Conservation (phyloP, 148 eudicot genomes). For the Oxyria digyna region DNA sequence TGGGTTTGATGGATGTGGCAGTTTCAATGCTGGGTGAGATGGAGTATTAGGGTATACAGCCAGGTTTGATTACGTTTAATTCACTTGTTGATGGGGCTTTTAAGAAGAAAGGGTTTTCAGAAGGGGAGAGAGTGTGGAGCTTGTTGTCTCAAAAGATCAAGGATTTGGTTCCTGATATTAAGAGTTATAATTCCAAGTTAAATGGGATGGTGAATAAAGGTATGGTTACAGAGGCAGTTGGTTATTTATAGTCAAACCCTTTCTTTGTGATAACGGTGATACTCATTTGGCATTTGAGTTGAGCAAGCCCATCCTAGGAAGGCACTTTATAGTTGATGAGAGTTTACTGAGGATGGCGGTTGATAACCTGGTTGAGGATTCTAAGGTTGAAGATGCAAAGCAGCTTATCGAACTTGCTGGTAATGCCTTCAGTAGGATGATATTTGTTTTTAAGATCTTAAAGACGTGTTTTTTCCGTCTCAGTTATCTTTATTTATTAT, state of each 20-base stretch:
- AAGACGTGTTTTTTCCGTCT: not conserved
- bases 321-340: conserved; percentile 4
- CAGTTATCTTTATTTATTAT: not conserved
- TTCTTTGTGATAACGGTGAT: conserved; percentile 22
- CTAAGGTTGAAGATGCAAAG: conserved; percentile 15
- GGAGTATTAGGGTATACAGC: conserved; percentile 19
- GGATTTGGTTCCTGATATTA: conserved; percentile 20
- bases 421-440: conserved; percentile 1
- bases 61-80: conserved; percentile 20
- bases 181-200: conserved; percentile 18
- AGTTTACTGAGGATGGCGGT: conserved; percentile 20
- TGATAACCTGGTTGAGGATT: conserved; percentile 21
- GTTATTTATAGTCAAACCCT: conserved; percentile 16
- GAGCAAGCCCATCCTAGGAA: conserved; percentile 13
- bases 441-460: not conserved
- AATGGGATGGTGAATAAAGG: conserved; percentile 12
- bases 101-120: conserved; percentile 17
- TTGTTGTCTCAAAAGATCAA: conserved; percentile 11
- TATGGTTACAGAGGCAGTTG: conserved; percentile 11
- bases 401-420: conserved; percentile 17
- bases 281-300: conserved; percentile 16
- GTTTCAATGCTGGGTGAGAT: conserved; percentile 14
- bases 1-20: conserved; percentile 24
- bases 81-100: conserved; percentile 15
- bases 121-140: conserved; percentile 23